These are phyloP conservation scores for Rhodocollybia butyracea DNA, from an alignment of 768 basidiomycete genomes.

Conservation along the genomic window DNA sequence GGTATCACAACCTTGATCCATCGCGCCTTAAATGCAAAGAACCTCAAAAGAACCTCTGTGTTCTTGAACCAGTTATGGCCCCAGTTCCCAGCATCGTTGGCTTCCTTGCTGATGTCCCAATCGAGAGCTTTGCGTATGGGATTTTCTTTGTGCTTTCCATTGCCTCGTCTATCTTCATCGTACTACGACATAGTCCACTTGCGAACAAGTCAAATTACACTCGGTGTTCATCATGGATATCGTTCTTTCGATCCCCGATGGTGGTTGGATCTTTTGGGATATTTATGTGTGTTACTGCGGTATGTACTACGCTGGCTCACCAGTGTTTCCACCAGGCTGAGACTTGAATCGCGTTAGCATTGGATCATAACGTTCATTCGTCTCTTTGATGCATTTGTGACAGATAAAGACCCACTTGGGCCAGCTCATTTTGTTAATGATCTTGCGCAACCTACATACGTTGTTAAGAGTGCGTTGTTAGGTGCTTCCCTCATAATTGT, in stretches of 20 bases:
- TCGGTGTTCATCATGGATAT: not conserved
- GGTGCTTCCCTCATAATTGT: slow-evolving; percentile 5
- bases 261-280: not conserved
- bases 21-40: too few species aligned
- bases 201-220: not conserved
- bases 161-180: not conserved
- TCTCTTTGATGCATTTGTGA: slow-evolving; percentile 14
- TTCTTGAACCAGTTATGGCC: not conserved
- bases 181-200: not conserved
- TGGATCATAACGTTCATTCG: slow-evolving; percentile 14
- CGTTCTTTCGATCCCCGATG: slow-evolving; percentile 1
- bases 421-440: slow-evolving; percentile 11
- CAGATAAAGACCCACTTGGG: slow-evolving; percentile 3
- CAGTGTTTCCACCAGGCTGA: not conserved
- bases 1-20: too few species aligned
- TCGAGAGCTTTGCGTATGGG: slow-evolving; percentile 13
- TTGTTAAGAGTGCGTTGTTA: slow-evolving; percentile 13
- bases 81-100: not conserved
- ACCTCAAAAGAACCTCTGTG: too few species aligned
- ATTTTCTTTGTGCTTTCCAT: slow-evolving; percentile 8
- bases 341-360: slow-evolving; percentile 11
- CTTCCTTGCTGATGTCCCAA: not conserved
- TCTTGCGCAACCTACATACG: slow-evolving; percentile 10
- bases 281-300: not conserved
- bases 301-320: too few species aligned